phyloP scores from a whole-genome alignment of 2,329 filamentous ascomycete genomes.

The Phialophora tarda region DNA sequence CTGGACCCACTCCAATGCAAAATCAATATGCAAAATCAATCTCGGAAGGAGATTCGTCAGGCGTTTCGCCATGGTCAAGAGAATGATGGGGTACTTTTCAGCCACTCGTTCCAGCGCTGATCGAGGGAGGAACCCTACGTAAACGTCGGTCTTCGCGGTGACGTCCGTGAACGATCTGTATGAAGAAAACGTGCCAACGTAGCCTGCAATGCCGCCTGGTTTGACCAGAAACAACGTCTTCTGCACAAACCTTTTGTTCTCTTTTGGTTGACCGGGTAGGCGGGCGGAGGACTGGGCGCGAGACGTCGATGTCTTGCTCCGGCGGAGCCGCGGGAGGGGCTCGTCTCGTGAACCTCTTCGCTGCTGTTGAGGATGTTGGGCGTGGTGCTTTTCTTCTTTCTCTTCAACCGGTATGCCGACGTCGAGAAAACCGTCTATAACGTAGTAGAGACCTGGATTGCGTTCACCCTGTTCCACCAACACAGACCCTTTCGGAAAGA shows the following conservation, averaged over 20 bases:
- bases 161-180: conserved; percentile 97
- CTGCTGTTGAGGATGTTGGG: conserved; percentile 2
- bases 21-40: conserved; percentile 94
- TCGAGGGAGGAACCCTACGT: conserved; percentile 91
- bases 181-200: conserved; percentile 90
- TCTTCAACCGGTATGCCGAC: conserved; percentile 81
- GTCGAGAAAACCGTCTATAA: conserved; percentile 95
- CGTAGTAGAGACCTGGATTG: conserved; percentile 96
- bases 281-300: conserved; percentile 41
- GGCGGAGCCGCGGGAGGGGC: conserved; percentile 53
- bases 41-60: conserved; percentile 87
- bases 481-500: conserved; percentile 91
- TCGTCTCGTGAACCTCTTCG: conserved; percentile 41
- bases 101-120: conserved; percentile 87
- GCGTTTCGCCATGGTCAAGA: conserved; percentile 94
- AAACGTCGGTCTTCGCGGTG: conserved; percentile 96
- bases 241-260: conserved; percentile 56
- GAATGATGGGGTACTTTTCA: conserved; percentile 86
- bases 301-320: conserved; percentile 53
- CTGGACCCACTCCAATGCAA: conserved; percentile 97
- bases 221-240: conserved; percentile 88
- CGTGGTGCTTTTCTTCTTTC: conserved; percentile 45
- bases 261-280: conserved; percentile 41
- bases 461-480: conserved; percentile 95
- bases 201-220: conserved; percentile 90